Evolutionary conservation across 2,329 filamentous ascomycete genomes (phyloP), one percentile per base, ranked within the genome.

Genomic region (Curvularia hawaiiensis): DNA sequence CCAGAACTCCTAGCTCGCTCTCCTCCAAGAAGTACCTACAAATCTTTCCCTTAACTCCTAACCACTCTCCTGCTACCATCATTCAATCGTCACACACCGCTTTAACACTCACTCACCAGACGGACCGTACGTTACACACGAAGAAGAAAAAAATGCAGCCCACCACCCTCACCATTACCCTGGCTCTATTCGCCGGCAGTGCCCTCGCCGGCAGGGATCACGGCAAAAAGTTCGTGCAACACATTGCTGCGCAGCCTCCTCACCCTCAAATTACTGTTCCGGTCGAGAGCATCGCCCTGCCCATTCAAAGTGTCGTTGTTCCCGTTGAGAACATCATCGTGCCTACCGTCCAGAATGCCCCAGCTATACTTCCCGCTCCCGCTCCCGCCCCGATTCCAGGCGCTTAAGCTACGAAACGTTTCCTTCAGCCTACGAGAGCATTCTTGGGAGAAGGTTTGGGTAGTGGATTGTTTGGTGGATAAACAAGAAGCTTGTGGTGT

Each of bases 61-160:
- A 18, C 3, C 4, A 26, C 12, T 22, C 16, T 7, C 22, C 14
- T 7, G 5, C 10, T 7, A 8, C 9, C 2, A 10, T 33, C 30
- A 1, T 33, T 7, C 26, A 22, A 33, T 47, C 18, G 18, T 11
- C 28, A 12, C 10, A 14, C 22, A 30, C 2, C 3, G n/a, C 10
- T 18, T 14, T 28, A 50, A 39, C 33, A 14, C n/a, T 35, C 4
- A 38, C 12, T 26, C 22, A 24, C 9, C 46, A 39, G 18, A 20
- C 16, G 16, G 22, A 35, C 7, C 20, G 33, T n/a, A 20, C 41
- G 31, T 24, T 3, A 12, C 18, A 26, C 18, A 35, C 7, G 18
- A 31, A 22, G 39, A 40, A 35, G n/a, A n/a, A 7, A 35, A 35
- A 41, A 31, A 58, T 58, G 55, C 55, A 58, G 11, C 18, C 28